phyloP scores from a whole-genome alignment of 163 green algal species.

The Chlamydomonas reinhardtii region DNA sequence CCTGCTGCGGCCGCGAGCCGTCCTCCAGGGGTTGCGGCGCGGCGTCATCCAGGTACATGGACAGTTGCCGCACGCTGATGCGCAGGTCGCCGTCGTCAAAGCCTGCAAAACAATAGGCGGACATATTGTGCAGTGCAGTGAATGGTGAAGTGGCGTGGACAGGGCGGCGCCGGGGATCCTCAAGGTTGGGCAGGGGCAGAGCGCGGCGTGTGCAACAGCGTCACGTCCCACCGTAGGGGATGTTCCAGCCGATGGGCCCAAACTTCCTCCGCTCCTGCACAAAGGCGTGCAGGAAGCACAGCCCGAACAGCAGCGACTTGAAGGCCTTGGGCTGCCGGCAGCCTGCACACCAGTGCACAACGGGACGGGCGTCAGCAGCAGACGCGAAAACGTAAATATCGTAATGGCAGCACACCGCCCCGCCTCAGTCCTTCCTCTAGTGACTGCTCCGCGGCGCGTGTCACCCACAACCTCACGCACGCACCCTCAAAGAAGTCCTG shows the following conservation, averaged over 20 bases:
- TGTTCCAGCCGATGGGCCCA: constrained; percentile 91
- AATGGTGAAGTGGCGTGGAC: neutral
- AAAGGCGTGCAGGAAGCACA: constrained; percentile 82
- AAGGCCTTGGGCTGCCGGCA: constrained; percentile 59
- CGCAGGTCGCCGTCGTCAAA: constrained; percentile 88
- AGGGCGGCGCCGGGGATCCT: no score
- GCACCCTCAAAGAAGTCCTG: constrained; percentile 72
- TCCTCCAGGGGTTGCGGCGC: neutral
- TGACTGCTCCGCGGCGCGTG: no score
- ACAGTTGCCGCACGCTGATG: constrained; percentile 81
- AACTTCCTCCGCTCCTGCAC: constrained; percentile 85
- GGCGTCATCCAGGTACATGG: constrained; percentile 80
- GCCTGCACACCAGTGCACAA: neutral
- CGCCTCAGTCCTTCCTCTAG: no score
- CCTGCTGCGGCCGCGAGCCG: neutral
- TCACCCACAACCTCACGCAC: neutral
- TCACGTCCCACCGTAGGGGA: constrained; percentile 81
- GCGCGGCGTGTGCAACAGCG: no score
- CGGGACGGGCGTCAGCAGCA: neutral
- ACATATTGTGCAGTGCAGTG: neutral
- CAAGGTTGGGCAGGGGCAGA: no score
- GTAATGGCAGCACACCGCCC: no score
- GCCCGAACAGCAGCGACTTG: constrained; percentile 79
- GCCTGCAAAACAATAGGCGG: constrained; percentile 35
- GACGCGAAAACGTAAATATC: neutral